Conservation (phyloP, 1,139 yeast species). For the Debaryomyces fabryi region DNA sequence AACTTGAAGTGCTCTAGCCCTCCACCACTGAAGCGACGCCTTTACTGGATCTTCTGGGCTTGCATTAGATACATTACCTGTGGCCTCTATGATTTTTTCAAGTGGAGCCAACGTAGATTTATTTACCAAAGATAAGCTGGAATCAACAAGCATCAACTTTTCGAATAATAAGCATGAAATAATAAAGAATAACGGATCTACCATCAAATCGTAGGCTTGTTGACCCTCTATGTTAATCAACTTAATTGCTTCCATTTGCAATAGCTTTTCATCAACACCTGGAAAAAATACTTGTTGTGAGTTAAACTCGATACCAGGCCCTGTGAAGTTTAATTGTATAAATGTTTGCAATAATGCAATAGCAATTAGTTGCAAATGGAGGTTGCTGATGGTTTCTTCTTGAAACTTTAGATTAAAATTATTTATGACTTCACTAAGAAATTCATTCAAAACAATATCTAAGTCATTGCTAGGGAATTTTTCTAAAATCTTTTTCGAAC, state of each 20-base stretch:
- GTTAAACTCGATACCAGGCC: slow-evolving; percentile 61
- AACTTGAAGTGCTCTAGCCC: slow-evolving; percentile 63
- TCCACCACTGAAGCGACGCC: slow-evolving; percentile 72
- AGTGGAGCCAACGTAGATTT: slow-evolving; percentile 21
- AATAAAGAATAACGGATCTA: slow-evolving; percentile 55
- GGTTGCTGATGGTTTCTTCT: slow-evolving; percentile 15
- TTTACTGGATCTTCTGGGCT: slow-evolving; percentile 26
- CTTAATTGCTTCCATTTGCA: slow-evolving; percentile 38
- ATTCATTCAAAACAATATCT: slow-evolving; percentile 22
- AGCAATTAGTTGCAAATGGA: slow-evolving; percentile 45
- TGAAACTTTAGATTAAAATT: slow-evolving; percentile 13
- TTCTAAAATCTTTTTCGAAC: slow-evolving; percentile 16
- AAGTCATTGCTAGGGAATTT: slow-evolving; percentile 26
- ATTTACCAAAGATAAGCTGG: slow-evolving; percentile 31
- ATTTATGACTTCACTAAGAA: slow-evolving; percentile 21
- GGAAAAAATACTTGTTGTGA: slow-evolving; percentile 37
- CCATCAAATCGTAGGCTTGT: slow-evolving; percentile 60
- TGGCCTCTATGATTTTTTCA: slow-evolving; percentile 24
- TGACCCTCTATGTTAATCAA: slow-evolving; percentile 61
- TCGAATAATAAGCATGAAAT: slow-evolving; percentile 57
- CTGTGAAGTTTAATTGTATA: slow-evolving; percentile 79
- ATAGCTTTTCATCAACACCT: slow-evolving; percentile 25
- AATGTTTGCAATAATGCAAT: slow-evolving; percentile 67
- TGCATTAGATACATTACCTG: slow-evolving; percentile 14
- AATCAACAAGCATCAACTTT: slow-evolving; percentile 36